Conservation (phyloP, 305 asterid species). For the Fraxinus angustifolia region DNA sequence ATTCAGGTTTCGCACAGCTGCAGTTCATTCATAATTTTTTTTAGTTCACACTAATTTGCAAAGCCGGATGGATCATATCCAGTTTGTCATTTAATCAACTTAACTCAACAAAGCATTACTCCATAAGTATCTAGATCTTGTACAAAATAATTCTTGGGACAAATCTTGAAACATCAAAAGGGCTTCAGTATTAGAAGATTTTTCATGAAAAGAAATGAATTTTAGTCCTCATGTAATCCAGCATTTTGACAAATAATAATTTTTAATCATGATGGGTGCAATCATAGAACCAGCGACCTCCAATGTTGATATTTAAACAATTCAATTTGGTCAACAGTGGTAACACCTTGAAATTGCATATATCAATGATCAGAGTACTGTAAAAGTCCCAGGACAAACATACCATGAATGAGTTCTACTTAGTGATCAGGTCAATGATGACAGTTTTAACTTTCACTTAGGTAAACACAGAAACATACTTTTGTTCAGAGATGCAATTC, state of each 20-base stretch:
- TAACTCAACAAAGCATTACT: neutral
- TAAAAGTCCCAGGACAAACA: neutral
- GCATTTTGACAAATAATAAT: constrained; percentile 8
- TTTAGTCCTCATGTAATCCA: neutral
- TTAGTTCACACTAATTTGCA: neutral
- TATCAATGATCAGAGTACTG: neutral
- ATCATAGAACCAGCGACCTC: neutral
- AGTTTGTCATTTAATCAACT: neutral
- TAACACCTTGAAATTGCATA: neutral
- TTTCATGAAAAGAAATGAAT: neutral
- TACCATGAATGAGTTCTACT: neutral
- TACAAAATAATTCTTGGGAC: neutral
- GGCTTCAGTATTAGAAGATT: neutral
- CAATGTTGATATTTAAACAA: constrained; percentile 7
- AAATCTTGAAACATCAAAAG: neutral
- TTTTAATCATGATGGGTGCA: neutral
- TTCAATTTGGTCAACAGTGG: neutral
- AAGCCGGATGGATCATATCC: neutral
- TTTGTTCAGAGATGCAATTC: neutral
- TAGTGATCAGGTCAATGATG: neutral
- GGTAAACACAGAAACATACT: neutral
- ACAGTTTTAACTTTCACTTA: neutral
- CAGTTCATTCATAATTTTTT: neutral
- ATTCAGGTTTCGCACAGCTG: neutral
- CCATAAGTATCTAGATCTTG: neutral